Conservation (phyloP, 495 filamentous ascomycete genomes). For the Aspergillus saccharolyticus region DNA sequence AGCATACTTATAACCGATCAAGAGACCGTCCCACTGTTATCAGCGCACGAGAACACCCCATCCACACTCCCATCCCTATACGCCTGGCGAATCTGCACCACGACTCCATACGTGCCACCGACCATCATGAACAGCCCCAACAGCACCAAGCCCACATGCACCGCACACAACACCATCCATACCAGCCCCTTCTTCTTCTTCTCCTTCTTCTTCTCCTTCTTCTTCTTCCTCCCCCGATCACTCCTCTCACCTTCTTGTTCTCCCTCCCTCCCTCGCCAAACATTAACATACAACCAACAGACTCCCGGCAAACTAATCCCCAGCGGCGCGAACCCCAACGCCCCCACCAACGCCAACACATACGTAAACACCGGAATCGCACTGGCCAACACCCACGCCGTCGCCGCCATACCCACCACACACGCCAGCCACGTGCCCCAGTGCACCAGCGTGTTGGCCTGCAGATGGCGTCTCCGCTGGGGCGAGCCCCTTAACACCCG, state of each 20-base stretch:
- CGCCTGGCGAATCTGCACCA: slow-evolving; percentile 34
- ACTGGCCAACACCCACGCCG: slow-evolving; percentile 63
- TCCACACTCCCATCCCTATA: slow-evolving; percentile 33
- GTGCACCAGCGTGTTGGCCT: slow-evolving; percentile 45
- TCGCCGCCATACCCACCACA: slow-evolving; percentile 46
- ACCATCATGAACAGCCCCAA: slow-evolving; percentile 36
- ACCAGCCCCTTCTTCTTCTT: slow-evolving; percentile 16
- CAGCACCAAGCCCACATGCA: slow-evolving; percentile 29
- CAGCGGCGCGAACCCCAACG: slow-evolving; percentile 35
- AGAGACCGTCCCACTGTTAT: slow-evolving; percentile 30
- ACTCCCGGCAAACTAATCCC: slow-evolving; percentile 39
- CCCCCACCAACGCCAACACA: slow-evolving; percentile 46
- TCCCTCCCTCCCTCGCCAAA: too few species aligned
- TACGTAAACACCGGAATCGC: slow-evolving; percentile 68
- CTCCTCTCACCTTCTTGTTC: too few species aligned
- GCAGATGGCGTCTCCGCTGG: slow-evolving; percentile 34
- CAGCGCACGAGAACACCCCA: slow-evolving; percentile 38
- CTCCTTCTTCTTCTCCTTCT: too few species aligned
- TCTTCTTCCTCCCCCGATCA: too few species aligned
- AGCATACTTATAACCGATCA: not conserved
- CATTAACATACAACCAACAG: slow-evolving; percentile 39
- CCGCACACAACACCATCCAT: slow-evolving; percentile 13
- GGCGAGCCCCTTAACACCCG: slow-evolving; percentile 50
- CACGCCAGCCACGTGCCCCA: slow-evolving; percentile 54
- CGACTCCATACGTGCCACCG: slow-evolving; percentile 37